Base-by-base conservation (phyloP, 257 asterid species). In the Vinca minor region DNA sequence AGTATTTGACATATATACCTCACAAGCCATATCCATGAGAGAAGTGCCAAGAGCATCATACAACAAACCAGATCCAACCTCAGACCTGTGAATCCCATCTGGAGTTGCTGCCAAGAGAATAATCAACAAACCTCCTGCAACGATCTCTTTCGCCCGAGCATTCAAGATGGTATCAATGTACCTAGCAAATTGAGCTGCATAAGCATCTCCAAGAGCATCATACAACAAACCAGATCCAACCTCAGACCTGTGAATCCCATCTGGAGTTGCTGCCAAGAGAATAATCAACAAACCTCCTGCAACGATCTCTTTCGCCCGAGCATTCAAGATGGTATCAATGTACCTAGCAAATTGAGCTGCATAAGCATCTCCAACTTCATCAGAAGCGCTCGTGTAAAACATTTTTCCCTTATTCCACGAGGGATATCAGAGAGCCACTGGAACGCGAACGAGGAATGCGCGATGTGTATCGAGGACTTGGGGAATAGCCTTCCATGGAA, bases 21-120 rank as follows among this genome's bases (percentile, higher is more conserved):
- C 70, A 11, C 18, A 26, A 1, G 68, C 76, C 71, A 76, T 64
- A 1, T 74, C 82, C 69, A 76, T 42, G 23, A 80, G 82, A 63
- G 32, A 14, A 44, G 59, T 45, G 4, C 61, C 74, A 15, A 63
- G n/a, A n/a, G n/a, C n/a, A n/a, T n/a, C n/a, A n/a, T n/a, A n/a
- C n/a, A n/a, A n/a, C n/a, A n/a, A n/a, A n/a, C n/a, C n/a, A n/a
- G n/a, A n/a, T n/a, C n/a, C n/a, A n/a, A n/a, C n/a, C n/a, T n/a
- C n/a, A n/a, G n/a, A n/a, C n/a, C n/a, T n/a, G n/a, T n/a, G n/a
- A n/a, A n/a, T n/a, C n/a, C n/a, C n/a, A n/a, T n/a, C n/a, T n/a
- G n/a, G n/a, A n/a, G n/a, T n/a, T n/a, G n/a, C n/a, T n/a, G n/a
- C n/a, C n/a, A n/a, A n/a, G n/a, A n/a, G n/a, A n/a, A n/a, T n/a